Evolutionary conservation across 176 grass and related monocot species (phyloP), one percentile per base, ranked within the genome.

Genomic region (Carex pumila): DNA sequence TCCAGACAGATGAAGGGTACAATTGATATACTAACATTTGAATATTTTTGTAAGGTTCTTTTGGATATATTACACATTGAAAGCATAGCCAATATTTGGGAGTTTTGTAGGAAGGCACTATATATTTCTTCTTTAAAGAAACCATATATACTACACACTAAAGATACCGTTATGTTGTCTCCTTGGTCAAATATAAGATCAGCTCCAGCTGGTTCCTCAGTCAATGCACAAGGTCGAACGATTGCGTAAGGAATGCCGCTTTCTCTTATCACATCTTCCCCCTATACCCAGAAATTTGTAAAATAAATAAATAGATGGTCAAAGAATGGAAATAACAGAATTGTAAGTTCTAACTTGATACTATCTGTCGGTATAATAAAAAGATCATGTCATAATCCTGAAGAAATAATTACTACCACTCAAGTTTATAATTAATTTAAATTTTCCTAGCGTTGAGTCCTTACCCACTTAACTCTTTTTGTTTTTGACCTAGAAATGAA

Each of bases 171-270:
- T 86, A 98, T 95, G 85, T 98, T 93, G 79, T 98, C 96, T 79
- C 96, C 93, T 73, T 98, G 96, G n/a, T 98, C 96, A 67, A 93
- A 98, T 89, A 95, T 90, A 67, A 98, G 91, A 66, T 98, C 93
- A 41, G 91, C 96, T 86, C 96, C 96, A 84, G 96, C 96, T 45
- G 93, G 93, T 74, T 98, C 96, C 86, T 98, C 93, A 10, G 91
- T 98, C 82, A 98, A 73, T 78, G 96, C 93, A 85, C 96, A 98
- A 45, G 96, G 96, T 37, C 91, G 86, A 49, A 98, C 83, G 72
- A 98, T 98, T 41, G 91, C 78, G 63, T 92, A 95, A 0, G 96
- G 85, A 82, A 98, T 86, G 22, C 91, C 88, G 7, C 93, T 98
- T 92, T 92, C 96, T 73, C 92, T 84, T 84, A 98, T 88, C 61